A percentile compares a stretch with the other conserved stretches of the same genome.
These are phyloP conservation scores for Plectosphaerella cucumerina DNA, from an alignment of 2,329 filamentous ascomycete genomes.

Conservation along the genomic window DNA sequence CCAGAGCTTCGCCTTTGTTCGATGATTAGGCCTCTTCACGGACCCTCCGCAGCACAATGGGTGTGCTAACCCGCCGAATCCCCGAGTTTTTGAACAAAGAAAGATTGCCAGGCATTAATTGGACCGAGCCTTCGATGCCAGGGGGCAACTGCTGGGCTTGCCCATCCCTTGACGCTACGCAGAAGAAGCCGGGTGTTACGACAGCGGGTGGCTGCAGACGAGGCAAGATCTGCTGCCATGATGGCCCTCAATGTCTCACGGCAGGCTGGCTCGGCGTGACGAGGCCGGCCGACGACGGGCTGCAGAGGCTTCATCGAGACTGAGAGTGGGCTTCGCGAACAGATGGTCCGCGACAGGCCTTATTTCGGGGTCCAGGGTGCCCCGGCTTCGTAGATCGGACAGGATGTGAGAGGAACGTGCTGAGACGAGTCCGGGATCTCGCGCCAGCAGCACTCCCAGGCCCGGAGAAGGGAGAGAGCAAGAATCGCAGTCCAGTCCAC, in stretches of 20 bases:
- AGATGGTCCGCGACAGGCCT: not conserved
- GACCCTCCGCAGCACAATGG: no score
- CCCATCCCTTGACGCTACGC: not conserved
- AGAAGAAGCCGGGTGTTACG: not conserved
- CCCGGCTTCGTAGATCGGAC: not conserved
- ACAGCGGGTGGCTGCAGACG: not conserved
- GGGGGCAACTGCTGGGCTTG: not conserved
- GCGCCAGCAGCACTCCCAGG: no score
- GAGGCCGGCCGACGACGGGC: no score
- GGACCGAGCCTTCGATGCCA: not conserved
- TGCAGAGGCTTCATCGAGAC: not conserved
- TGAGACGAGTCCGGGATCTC: not conserved
- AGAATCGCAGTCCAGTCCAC: no score
- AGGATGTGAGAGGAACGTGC: not conserved
- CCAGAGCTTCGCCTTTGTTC: not conserved
- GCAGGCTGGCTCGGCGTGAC: no score
- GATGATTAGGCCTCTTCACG: not conserved
- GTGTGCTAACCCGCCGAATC: no score
- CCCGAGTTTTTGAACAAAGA: not conserved
- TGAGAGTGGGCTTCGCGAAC: not conserved
- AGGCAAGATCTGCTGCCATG: not conserved
- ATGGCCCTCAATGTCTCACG: no score
- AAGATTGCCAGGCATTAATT: conserved; percentile 3
- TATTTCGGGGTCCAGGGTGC: not conserved
- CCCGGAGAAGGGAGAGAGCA: no score